Evolutionary conservation across 2,329 filamentous ascomycete genomes (phyloP).

Genomic region (Aspergillus piperis): DNA sequence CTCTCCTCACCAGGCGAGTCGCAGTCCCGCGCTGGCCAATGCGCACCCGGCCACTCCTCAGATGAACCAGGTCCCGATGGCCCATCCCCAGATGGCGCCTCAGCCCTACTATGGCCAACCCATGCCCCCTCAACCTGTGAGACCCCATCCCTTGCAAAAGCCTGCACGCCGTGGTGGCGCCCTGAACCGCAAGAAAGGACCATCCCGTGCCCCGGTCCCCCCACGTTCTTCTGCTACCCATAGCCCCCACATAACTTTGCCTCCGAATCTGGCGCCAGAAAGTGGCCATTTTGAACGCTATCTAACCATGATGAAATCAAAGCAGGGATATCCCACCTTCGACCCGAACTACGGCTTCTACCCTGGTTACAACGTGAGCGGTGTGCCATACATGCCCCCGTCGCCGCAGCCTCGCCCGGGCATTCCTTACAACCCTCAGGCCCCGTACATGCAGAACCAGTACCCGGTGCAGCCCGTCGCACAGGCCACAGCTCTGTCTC

Average conservation of each 20-base stretch:
- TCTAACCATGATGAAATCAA: constrained; percentile 63
- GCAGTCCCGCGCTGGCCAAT: constrained; percentile 66
- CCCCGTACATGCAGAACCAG: constrained; percentile 53
- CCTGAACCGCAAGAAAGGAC: constrained; percentile 37
- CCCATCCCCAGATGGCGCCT: constrained; percentile 64
- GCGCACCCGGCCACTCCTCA: constrained; percentile 70
- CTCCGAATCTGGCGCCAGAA: constrained; percentile 67
- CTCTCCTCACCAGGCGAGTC: constrained; percentile 65
- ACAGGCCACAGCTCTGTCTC: constrained; percentile 72
- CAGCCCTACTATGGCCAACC: constrained; percentile 60
- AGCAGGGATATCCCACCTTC: constrained; percentile 63
- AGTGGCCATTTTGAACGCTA: constrained; percentile 70
- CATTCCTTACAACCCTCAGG: constrained; percentile 52
- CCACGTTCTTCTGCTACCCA: constrained; percentile 25
- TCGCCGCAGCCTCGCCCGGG: constrained; percentile 52
- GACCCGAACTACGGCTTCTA: constrained; percentile 44
- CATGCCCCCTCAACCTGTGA: constrained; percentile 63
- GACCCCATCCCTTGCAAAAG: constrained; percentile 45
- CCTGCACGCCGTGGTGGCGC: constrained; percentile 33
- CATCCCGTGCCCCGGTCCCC: constrained; percentile 27
- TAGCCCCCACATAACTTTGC: constrained; percentile 22
- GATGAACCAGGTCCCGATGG: constrained; percentile 70
- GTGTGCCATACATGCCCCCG: constrained; percentile 45
- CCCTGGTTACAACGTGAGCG: constrained; percentile 40
- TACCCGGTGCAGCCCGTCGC: constrained; percentile 53